These are phyloP conservation scores for Fomitopsis pulvina DNA, from an alignment of 768 basidiomycete species.

Conservation along the genomic window DNA sequence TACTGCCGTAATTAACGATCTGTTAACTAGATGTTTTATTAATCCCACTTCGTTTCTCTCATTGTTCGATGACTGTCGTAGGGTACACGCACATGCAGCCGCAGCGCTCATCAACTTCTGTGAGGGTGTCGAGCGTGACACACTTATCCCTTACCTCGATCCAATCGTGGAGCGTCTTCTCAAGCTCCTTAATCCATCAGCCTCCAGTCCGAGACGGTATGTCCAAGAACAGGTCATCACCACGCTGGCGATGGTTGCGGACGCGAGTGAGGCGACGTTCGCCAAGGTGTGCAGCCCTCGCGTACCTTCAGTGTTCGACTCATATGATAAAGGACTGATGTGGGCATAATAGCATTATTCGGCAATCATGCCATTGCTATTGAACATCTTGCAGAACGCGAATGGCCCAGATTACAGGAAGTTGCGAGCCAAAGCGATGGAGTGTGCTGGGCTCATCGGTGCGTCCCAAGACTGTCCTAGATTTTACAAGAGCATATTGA, in stretches of 20 bases:
- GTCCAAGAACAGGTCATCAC: slow-evolving; percentile 88
- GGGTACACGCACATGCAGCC: slow-evolving; percentile 83
- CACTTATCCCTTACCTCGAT: slow-evolving; percentile 72
- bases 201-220: slow-evolving; percentile 46
- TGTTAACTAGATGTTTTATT: background rate
- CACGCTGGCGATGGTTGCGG: slow-evolving; percentile 84
- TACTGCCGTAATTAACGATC: background rate
- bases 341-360: slow-evolving; percentile 51
- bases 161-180: slow-evolving; percentile 69
- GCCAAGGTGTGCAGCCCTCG: slow-evolving; percentile 42
- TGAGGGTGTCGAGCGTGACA: slow-evolving; percentile 73
- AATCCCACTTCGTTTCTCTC: background rate
- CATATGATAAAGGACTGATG: background rate
- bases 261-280: slow-evolving; percentile 76
- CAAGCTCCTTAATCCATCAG: slow-evolving; percentile 53
- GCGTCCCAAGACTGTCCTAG: background rate
- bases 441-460: slow-evolving; percentile 87
- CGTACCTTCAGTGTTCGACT: background rate
- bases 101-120: slow-evolving; percentile 90
- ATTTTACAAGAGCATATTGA: background rate
- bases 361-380: slow-evolving; percentile 73
- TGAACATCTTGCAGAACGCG: slow-evolving; percentile 70
- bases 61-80: slow-evolving; percentile 22
- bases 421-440: slow-evolving; percentile 81
- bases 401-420: slow-evolving; percentile 60